Percentiles rank a stretch among this genome's conserved stretches.
phyloP scores from a whole-genome alignment of 352 stramenopile genomes.

The Pythium monospermum region DNA sequence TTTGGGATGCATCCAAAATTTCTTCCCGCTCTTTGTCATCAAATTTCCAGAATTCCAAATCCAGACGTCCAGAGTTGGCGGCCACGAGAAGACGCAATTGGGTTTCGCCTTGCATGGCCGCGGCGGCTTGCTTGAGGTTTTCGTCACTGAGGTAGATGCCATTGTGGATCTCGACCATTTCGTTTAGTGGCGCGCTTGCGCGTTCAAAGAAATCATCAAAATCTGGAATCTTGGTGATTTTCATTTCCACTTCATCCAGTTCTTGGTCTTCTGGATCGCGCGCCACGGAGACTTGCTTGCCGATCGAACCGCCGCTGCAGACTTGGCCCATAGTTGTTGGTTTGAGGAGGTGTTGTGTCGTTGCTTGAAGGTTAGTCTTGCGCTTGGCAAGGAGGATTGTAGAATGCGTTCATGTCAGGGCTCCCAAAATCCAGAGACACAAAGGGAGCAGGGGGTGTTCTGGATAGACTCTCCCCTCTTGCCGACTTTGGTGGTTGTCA shows the following conservation, averaged over 20 bases:
- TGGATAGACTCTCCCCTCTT: no score
- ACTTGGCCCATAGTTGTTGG: constrained; percentile 46
- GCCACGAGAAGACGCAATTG: constrained; percentile 30
- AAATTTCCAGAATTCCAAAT: constrained; percentile 37
- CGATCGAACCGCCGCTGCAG: constrained; percentile 38
- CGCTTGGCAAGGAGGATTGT: constrained; percentile 9
- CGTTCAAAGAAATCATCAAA: constrained; percentile 25
- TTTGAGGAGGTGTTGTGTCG: neutral
- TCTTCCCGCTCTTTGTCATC: constrained; percentile 41
- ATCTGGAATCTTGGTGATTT: constrained; percentile 22
- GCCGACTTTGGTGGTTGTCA: no score
- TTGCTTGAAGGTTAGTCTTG: constrained; percentile 3
- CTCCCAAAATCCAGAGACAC: no score
- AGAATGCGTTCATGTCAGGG: constrained; percentile 14
- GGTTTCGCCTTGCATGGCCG: constrained; percentile 43
- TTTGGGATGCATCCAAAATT: constrained; percentile 21
- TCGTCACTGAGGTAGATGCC: constrained; percentile 48
- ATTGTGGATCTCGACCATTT: constrained; percentile 41
- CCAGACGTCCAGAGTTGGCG: constrained; percentile 13
- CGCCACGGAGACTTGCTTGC: constrained; percentile 34
- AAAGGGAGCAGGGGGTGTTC: no score
- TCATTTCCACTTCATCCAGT: constrained; percentile 22
- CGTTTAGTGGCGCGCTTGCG: constrained; percentile 16
- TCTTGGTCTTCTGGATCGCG: constrained; percentile 23
- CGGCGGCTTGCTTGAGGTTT: constrained; percentile 42